These are phyloP conservation scores for Cutaneotrichosporon sp. DNA, from an alignment of 1,284 basidiomycete genomes.

Conservation along the genomic window DNA sequence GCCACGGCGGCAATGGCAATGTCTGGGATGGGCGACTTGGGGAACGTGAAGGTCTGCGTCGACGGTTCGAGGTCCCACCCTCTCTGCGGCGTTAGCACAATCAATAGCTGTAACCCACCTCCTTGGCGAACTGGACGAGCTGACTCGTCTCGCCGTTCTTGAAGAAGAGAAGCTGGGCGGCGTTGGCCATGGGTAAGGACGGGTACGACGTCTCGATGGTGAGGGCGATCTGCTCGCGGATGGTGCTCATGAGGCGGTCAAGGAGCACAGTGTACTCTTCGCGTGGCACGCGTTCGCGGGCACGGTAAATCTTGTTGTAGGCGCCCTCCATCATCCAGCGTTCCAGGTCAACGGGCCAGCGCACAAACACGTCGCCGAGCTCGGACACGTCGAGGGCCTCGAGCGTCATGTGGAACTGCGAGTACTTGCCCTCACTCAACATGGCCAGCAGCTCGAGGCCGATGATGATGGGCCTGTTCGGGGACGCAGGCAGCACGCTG, in stretches of 20 bases:
- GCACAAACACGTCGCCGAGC: conserved; percentile 69
- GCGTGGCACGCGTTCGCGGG: conserved; percentile 65
- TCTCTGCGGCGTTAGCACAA: conserved; percentile 21
- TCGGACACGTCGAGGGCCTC: conserved; percentile 71
- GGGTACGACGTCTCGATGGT: conserved; percentile 48
- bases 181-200: conserved; percentile 43
- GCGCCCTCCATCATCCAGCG: conserved; percentile 98
- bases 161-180: conserved; percentile 46
- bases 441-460: conserved; percentile 91
- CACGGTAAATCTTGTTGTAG: conserved; percentile 97
- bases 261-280: conserved; percentile 46
- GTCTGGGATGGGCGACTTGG: conserved; percentile 22
- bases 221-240: conserved; percentile 47
- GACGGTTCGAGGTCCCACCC: conserved; percentile 44
- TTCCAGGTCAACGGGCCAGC: conserved; percentile 84
- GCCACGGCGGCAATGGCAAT: conserved; percentile 21
- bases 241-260: conserved; percentile 45
- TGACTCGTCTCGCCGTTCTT: conserved; percentile 37
- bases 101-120: conserved; percentile 19
- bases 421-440: conserved; percentile 91
- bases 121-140: conserved; percentile 35
- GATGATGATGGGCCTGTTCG: conserved; percentile 79
- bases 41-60: conserved; percentile 36
- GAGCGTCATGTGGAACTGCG: conserved; percentile 97
- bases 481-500: conserved; percentile 68